A percentile compares a stretch with the other conserved stretches of the same genome.
Evolutionary conservation across 2,329 filamentous ascomycete species (phyloP).

Genomic region (Nannizzia gypsea): DNA sequence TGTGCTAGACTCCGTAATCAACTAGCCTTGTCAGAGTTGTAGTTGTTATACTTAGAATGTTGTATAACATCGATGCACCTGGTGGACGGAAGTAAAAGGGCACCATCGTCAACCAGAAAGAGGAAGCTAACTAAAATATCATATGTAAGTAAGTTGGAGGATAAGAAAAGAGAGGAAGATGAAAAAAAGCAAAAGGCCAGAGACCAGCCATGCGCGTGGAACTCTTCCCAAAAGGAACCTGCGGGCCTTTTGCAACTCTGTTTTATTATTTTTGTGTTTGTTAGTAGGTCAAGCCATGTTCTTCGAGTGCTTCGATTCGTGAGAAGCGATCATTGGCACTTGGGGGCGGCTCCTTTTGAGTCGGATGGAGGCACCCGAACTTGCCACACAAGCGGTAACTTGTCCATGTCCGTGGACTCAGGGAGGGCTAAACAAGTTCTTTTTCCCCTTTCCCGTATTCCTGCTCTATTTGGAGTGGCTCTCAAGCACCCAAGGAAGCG

Average conservation of each 20-base stretch:
- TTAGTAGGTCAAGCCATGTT: slow-evolving; percentile 1
- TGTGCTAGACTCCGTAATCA: not conserved
- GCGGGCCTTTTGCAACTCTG: slow-evolving; percentile 2
- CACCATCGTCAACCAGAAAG: not conserved
- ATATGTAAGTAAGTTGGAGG: not conserved
- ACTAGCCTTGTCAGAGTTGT: not conserved
- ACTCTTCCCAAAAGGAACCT: slow-evolving; percentile 4
- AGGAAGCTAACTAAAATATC: not conserved
- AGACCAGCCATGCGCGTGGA: slow-evolving; percentile 5
- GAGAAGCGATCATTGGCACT: slow-evolving; percentile 1
- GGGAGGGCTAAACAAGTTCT: not conserved
- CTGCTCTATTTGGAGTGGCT: not conserved
- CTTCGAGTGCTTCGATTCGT: not conserved
- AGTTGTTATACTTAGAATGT: not conserved
- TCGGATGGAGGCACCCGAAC: slow-evolving; percentile 2
- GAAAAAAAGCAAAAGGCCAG: not conserved
- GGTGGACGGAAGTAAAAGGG: not conserved
- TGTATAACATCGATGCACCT: not conserved
- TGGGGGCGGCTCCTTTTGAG: slow-evolving; percentile 4
- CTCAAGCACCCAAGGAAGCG: not conserved
- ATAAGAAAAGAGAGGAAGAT: not conserved
- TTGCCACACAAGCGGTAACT: slow-evolving; percentile 5
- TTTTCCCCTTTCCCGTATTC: not conserved
- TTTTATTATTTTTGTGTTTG: no score
- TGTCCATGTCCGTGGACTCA: not conserved